Base-by-base conservation (phyloP, 305 asterid species). In the Fraxinus sp. region DNA sequence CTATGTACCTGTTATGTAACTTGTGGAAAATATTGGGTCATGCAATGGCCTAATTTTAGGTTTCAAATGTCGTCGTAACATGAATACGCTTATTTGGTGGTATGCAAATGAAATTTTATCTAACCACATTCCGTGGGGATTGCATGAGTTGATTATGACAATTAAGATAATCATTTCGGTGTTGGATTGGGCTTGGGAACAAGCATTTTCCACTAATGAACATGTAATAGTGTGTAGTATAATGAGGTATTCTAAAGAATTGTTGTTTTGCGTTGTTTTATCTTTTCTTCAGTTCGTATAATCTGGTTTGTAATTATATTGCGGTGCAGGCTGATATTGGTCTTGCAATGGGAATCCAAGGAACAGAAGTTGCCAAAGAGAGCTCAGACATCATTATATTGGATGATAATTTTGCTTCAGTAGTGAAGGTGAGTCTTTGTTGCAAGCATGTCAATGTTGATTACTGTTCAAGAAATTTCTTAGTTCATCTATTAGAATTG, bases 311-410 rank as follows among this genome's bases (percentile, higher is more conserved):
- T 79, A 46, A 70, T 82, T 84, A 11, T 80, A 79, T 85, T 57
- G 55, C 80, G 64, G 41, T 85, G 83, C 80, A 97, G 99, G 85
- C 85, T 33, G 75, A 83, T 26, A 55, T 83, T n/a, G 85, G 82
- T 7, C 55, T 83, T 7, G 22, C 85, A 46, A 71, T 83, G 82
- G 85, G 85, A 4, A 36, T 49, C 24, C 75, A 82, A 57, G 52
- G 81, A 32, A 76, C 84, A n/a, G 81, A 76, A 41, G 76, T 82
- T 9, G 81, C 77, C 13, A 82, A 82, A 41, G 77, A 82, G 81
- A 62, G 81, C 75, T 81, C 80, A 35, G 84, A 74, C 22, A 81
- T 74, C 33, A 14, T 81, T 3, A 24, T 81, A 22, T 20, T 32
- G 75, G 79, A 81, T 74, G 84, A 55, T 24, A 22, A 74, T 35